Conservation (phyloP, 208 protist species). For the Leishmania turanica region DNA sequence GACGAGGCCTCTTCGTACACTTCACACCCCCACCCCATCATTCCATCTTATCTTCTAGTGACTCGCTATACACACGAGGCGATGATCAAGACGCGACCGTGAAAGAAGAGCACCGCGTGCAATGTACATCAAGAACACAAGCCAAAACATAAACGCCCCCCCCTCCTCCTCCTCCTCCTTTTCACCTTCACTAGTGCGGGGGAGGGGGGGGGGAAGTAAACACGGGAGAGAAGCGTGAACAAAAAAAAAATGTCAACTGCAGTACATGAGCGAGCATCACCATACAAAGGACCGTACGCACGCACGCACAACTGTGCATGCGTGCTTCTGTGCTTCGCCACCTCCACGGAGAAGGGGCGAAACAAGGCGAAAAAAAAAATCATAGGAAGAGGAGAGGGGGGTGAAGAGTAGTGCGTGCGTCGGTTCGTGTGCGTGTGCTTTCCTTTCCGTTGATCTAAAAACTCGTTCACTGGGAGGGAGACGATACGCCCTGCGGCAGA, state of each 20-base stretch:
- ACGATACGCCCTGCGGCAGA: too few relatives aligned
- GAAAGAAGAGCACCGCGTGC: background rate
- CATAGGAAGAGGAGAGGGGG: background rate
- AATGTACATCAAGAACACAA: slow-evolving; percentile 19
- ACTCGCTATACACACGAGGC: background rate
- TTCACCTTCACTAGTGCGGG: background rate
- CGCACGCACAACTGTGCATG: background rate
- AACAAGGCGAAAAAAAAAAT: background rate
- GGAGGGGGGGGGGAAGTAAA: background rate
- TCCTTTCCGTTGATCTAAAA: background rate
- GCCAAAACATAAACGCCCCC: background rate
- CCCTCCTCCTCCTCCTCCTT: too few relatives aligned
- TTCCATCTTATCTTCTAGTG: background rate
- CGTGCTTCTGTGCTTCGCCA: background rate
- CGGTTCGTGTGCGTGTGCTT: background rate
- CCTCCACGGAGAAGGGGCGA: background rate
- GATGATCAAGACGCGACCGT: background rate
- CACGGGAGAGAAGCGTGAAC: background rate
- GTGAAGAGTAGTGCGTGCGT: background rate
- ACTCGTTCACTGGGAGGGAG: too few relatives aligned
- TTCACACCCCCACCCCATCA: background rate
- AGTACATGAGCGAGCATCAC: background rate
- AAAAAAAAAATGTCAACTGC: slow-evolving; percentile 8
- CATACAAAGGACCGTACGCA: background rate
- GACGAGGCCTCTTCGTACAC: background rate